Conservation (phyloP, 2,329 filamentous ascomycete species). For the Hypoxylon sp. region DNA sequence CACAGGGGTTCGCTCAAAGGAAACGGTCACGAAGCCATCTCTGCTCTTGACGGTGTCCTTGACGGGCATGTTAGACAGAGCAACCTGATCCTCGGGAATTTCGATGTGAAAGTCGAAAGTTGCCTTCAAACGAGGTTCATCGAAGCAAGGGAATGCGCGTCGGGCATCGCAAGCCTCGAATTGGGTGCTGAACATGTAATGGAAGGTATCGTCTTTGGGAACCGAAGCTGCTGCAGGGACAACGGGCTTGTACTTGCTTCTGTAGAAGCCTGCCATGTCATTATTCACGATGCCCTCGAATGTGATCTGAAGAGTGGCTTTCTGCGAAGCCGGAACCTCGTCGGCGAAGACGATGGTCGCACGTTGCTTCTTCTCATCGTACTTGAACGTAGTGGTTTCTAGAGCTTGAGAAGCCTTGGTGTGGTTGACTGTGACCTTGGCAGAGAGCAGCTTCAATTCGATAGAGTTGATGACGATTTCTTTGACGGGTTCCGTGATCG, state of each 20-base stretch:
- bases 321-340: conserved; percentile 72
- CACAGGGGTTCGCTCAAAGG: conserved; percentile 83
- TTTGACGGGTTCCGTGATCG: conserved; percentile 75
- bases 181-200: conserved; percentile 90
- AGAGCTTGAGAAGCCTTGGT: conserved; percentile 64
- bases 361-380: conserved; percentile 85
- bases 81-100: conserved; percentile 85
- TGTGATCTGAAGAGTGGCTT: conserved; percentile 72
- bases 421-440: conserved; percentile 67
- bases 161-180: conserved; percentile 97
- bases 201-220: conserved; percentile 73
- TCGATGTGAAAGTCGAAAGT: conserved; percentile 95
- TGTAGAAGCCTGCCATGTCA: conserved; percentile 92
- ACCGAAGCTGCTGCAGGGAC: conserved; percentile 78
- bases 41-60: conserved; percentile 69
- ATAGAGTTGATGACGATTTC: conserved; percentile 86
- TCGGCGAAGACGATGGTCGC: conserved; percentile 79
- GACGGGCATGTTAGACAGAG: conserved; percentile 94
- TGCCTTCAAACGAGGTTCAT: conserved; percentile 96
- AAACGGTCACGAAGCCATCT: conserved; percentile 75
- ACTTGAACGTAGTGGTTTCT: conserved; percentile 73
- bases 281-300: conserved; percentile 88
- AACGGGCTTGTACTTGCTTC: conserved; percentile 89
- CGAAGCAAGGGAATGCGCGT: conserved; percentile 95
- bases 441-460: conserved; percentile 77